These are phyloP conservation scores for Inosperma sp. DNA, from an alignment of 768 basidiomycete genomes.

Conservation along the genomic window DNA sequence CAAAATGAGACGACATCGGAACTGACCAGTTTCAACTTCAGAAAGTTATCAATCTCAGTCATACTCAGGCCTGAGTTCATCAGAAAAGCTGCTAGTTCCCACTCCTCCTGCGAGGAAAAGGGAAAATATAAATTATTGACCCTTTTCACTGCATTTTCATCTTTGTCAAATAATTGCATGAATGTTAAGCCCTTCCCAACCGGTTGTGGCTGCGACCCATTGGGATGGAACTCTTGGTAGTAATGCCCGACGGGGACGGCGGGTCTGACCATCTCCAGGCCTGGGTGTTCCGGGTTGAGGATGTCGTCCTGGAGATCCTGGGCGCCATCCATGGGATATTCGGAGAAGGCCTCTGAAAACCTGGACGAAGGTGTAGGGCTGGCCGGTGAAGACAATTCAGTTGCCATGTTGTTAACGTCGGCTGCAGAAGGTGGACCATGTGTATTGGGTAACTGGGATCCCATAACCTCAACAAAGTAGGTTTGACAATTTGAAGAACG, in stretches of 20 bases:
- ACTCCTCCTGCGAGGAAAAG: constrained; percentile 27
- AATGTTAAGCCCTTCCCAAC: constrained; percentile 19
- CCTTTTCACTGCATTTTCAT: constrained; percentile 18
- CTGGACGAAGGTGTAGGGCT: too few species aligned
- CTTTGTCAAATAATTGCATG: constrained; percentile 24
- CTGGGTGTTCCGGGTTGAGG: too few species aligned
- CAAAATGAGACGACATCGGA: not conserved
- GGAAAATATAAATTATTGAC: constrained; percentile 28
- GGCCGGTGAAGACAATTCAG: too few species aligned
- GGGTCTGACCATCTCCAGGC: not conserved
- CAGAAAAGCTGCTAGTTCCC: constrained; percentile 30
- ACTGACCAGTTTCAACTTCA: constrained; percentile 25
- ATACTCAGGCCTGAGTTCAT: constrained; percentile 26
- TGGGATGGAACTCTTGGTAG: not conserved
- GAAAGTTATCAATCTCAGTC: constrained; percentile 24
- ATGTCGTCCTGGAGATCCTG: too few species aligned
- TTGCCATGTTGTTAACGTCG: not conserved
- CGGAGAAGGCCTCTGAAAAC: too few species aligned
- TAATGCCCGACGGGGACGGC: not conserved
- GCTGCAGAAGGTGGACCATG: not conserved
- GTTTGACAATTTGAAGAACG: not conserved
- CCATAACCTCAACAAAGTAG: not conserved
- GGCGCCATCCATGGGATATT: too few species aligned
- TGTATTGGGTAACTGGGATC: not conserved
- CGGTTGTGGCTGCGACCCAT: not conserved